phyloP scores from a whole-genome alignment of 305 asterid species.

The Plantago lanceolata region DNA sequence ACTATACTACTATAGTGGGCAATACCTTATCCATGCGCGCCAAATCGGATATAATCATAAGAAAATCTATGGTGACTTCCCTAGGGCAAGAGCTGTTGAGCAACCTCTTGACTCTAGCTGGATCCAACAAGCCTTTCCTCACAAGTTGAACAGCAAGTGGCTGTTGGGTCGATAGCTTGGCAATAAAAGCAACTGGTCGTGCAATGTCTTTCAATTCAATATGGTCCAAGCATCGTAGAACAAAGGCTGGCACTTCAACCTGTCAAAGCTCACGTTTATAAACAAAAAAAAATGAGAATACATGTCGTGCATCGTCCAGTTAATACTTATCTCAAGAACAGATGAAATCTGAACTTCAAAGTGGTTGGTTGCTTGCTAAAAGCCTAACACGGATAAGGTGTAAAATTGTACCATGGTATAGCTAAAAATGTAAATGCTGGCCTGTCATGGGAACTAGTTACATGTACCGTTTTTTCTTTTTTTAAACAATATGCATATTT shows the following conservation, averaged over 20 bases:
- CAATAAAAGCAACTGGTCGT: constrained; percentile 84
- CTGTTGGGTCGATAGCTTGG: constrained; percentile 75
- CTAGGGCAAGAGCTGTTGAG: constrained; percentile 68
- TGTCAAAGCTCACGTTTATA: constrained; percentile 29
- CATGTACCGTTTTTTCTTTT: background rate
- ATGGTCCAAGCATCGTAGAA: constrained; percentile 74
- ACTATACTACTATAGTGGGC: background rate
- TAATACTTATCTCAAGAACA: constrained; percentile 6
- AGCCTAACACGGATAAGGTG: background rate
- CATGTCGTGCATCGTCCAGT: constrained; percentile 13
- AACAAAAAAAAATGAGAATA: constrained; percentile 20
- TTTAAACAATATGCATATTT: too few relatives aligned
- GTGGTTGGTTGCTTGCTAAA: background rate
- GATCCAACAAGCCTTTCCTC: constrained; percentile 75
- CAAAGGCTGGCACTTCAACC: constrained; percentile 69
- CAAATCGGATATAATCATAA: constrained; percentile 90
- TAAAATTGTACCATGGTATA: background rate
- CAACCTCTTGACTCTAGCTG: constrained; percentile 63
- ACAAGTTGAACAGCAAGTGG: constrained; percentile 87
- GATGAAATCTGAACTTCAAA: background rate
- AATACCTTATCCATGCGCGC: constrained; percentile 99
- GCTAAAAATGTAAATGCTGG: background rate
- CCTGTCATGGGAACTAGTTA: background rate
- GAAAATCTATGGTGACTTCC: constrained; percentile 84
- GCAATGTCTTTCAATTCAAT: constrained; percentile 73